Evolutionary conservation across 495 filamentous ascomycete genomes (phyloP).

Genomic region (Xylaria flabelliformis): DNA sequence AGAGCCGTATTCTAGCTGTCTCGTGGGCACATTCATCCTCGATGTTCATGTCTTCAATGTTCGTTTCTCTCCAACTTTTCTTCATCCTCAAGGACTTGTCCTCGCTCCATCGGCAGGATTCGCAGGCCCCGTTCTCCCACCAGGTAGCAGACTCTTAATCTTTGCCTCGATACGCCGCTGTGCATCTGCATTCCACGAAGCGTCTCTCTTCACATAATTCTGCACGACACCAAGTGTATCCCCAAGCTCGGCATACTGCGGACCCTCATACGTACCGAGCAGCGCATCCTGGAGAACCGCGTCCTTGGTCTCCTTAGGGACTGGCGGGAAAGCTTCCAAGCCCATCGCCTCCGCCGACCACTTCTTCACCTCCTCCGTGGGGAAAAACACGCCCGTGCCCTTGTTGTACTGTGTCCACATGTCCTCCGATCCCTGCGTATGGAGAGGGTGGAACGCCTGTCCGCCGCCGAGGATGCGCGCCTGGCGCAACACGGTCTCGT

Average conservation of each 20-base stretch:
- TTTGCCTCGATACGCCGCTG: conserved; percentile 42
- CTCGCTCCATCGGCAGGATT: not conserved
- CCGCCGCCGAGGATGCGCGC: conserved; percentile 37
- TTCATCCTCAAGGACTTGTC: conserved; percentile 18
- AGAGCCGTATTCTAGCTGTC: conserved; percentile 23
- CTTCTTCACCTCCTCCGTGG: conserved; percentile 26
- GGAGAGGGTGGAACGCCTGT: conserved; percentile 25
- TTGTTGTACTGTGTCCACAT: conserved; percentile 16
- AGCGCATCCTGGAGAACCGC: conserved; percentile 48
- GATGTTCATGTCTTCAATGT: not conserved
- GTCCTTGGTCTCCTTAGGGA: conserved; percentile 39
- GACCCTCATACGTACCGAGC: conserved; percentile 49
- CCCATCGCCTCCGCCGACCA: conserved; percentile 23
- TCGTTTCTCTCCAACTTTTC: not conserved
- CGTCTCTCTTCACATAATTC: conserved; percentile 46
- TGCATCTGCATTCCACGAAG: conserved; percentile 47
- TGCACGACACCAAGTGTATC: conserved; percentile 42
- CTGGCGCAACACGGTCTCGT: conserved; percentile 35
- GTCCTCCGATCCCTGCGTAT: not conserved
- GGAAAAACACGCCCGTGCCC: conserved; percentile 32
- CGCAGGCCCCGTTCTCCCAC: conserved; percentile 4
- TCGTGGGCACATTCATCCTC: not conserved
- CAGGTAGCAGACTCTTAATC: conserved; percentile 41
- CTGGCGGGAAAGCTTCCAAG: conserved; percentile 30
- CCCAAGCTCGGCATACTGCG: conserved; percentile 39